Evolutionary conservation across 2,329 filamentous ascomycete genomes (phyloP), one percentile per base, ranked within the genome.

Genomic region (Ophiostoma quercus): DNA sequence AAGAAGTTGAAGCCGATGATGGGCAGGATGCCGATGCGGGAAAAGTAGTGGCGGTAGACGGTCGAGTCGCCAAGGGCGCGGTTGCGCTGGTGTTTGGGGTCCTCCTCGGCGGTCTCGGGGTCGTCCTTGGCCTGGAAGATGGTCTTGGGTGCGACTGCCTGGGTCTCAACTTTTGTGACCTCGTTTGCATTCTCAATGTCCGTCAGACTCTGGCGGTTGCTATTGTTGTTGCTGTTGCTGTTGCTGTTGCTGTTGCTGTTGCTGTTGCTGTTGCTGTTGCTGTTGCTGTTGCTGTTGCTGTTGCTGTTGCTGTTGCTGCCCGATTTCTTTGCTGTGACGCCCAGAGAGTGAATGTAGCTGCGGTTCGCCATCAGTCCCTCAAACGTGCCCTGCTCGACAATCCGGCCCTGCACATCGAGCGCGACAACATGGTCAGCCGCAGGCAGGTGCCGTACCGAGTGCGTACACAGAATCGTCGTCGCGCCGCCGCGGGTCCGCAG

Each of bases 361-460:
- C 78, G 75, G 54, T 79, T 79, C 1, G 72, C 70, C 65, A 79
- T 74, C 0, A 84, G 76, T 6, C 79, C 73, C 6, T 75, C 67
- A 63, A 81, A 84, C 0, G 74, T 77, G 2, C 80, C 80, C 72
- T 85, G 79, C 41, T 85, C 82, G 0, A 80, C 75, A 1, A 85
- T 73, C 1, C 73, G 77, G 0, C 82, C 81, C 2, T 79, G 75
- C 0, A 73, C 47, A 0, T 78, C 79, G 0, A 87, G 78, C 0
- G 80, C 82, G 54, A 86, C 79, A 8, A 86, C 80, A 43, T 83
- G 80, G 63, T 84, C 79, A 1, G 82, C 80, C 0, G 76, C 75
- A 0, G 81, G 79, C 0, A 84, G 73, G 69, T 79, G 78, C 3
- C 76, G 74, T 25, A 81, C 74, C 2, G 77, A 79, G 71, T 82